Evolutionary conservation across 176 grass and related monocot species (phyloP), one percentile per base, ranked within the genome.

Genomic region (Thalia dealbata): DNA sequence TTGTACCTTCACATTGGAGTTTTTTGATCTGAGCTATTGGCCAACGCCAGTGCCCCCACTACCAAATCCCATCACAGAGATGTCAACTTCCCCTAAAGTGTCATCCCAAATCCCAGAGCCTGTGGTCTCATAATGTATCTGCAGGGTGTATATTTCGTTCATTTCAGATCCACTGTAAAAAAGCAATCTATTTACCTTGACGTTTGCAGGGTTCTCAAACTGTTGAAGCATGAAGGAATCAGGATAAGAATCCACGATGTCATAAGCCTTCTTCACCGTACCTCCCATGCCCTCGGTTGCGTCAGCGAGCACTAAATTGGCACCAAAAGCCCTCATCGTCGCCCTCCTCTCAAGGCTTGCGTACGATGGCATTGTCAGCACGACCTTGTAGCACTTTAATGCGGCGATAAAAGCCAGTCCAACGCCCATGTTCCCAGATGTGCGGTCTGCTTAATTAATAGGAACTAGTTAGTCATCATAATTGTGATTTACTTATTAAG

Each of bases 161-260:
- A 10, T 8, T 43, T n/a, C 35, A 43, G 61, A 26, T 2, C 0
- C 64, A 2, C 9, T 1, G 21, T 58, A 58, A 58, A 58, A 21
- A 21, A n/a, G 54, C 5, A 21, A 58, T 13, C 19, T 1, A 58
- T 58, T 38, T n/a, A 91, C 92, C 89, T 92, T 81, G 81, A 87
- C 87, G 82, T 97, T 97, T 13, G 89, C 89, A 73, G 93, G 93
- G 78, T 97, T 97, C 70, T 97, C 85, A 68, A 97, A 97, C 61
- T 92, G 89, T 41, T 96, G 93, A 75, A 92, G 87, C 89, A 92
- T 96, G 80, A 86, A 86, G 29, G 83, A 80, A 51, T 86, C 81
- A 29, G 87, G 82, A 76, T 95, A 85, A 27, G 82, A 82, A 66
- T 96, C 89, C 72, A 84, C 86, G 29, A 96, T 84, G 30, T 90